Evolutionary conservation across 768 basidiomycete genomes (phyloP).

Genomic region (Leucogyrophana mollusca): DNA sequence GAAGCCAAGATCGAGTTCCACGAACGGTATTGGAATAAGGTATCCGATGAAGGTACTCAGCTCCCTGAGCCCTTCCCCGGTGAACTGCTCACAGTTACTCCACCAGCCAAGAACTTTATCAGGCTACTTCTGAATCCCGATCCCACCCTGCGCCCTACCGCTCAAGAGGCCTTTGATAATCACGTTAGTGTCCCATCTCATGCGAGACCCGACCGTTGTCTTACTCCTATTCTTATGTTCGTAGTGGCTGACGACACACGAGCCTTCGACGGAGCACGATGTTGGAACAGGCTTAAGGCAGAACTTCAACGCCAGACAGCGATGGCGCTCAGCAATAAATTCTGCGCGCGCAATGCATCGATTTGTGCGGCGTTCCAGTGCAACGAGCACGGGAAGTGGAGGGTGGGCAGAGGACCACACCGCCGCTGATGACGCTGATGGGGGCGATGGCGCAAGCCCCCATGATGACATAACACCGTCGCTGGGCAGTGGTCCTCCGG

Average conservation of each 20-base stretch:
- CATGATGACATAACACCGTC: slow-evolving; percentile 13
- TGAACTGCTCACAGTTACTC: background rate
- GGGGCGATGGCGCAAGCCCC: slow-evolving; percentile 28
- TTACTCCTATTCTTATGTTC: background rate
- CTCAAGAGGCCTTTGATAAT: slow-evolving; percentile 65
- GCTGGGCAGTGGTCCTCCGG: slow-evolving; percentile 32
- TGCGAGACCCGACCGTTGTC: background rate
- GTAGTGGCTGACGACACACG: slow-evolving; percentile 74
- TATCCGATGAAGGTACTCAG: slow-evolving; percentile 66
- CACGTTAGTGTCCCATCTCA: slow-evolving; percentile 42
- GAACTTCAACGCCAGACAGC: slow-evolving; percentile 74
- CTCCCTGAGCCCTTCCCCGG: background rate
- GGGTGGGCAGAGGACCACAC: slow-evolving; percentile 36
- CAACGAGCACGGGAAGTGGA: slow-evolving; percentile 30
- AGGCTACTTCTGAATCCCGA: slow-evolving; percentile 66
- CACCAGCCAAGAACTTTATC: slow-evolving; percentile 82
- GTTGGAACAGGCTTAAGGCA: slow-evolving; percentile 71
- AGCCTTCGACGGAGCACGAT: slow-evolving; percentile 70
- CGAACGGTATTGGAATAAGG: slow-evolving; percentile 91
- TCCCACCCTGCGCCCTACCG: slow-evolving; percentile 69
- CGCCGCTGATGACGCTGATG: slow-evolving; percentile 21
- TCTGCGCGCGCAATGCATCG: slow-evolving; percentile 41
- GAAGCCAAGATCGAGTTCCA: slow-evolving; percentile 88
- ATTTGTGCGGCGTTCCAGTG: slow-evolving; percentile 19
- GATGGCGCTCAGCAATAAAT: slow-evolving; percentile 72